Conservation (phyloP, 345 rosid genomes). For the Salix exigua region DNA sequence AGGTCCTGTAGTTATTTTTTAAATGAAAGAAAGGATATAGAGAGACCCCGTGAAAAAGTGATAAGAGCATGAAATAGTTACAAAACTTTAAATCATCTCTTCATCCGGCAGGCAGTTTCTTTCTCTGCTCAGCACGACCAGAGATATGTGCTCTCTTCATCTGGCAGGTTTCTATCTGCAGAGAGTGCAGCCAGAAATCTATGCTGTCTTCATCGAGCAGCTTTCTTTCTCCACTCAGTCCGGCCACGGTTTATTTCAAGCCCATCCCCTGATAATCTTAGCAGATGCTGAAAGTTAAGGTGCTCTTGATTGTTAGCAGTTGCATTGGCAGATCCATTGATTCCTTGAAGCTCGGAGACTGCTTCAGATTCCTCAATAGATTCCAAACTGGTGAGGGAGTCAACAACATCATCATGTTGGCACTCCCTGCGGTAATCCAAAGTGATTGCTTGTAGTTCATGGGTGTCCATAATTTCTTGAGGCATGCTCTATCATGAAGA, state of each 20-base stretch:
- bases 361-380: constrained; percentile 21
- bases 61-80: neutral
- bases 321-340: constrained; percentile 53
- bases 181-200: constrained; percentile 48
- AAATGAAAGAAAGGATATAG: neutral
- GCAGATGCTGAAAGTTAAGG: constrained; percentile 61
- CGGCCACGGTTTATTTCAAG: constrained; percentile 83
- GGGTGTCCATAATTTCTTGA: constrained; percentile 74
- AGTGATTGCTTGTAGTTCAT: constrained; percentile 78
- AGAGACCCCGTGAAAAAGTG: neutral
- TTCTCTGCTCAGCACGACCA: constrained; percentile 79
- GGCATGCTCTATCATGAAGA: constrained; percentile 78
- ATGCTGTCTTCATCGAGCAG: constrained; percentile 29
- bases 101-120: constrained; percentile 47
- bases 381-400: constrained; percentile 75
- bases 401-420: constrained; percentile 75
- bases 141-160: constrained; percentile 18
- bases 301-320: constrained; percentile 21
- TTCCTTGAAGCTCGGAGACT: constrained; percentile 31
- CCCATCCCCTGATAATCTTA: constrained; percentile 68
- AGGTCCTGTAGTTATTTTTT: neutral
- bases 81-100: neutral
- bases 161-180: constrained; percentile 69
- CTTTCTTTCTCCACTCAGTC: constrained; percentile 80
- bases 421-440: constrained; percentile 88